Evolutionary conservation across 2,329 filamentous ascomycete species (phyloP), one percentile per base, ranked within the genome.

Genomic region (Sarocladium strictum): DNA sequence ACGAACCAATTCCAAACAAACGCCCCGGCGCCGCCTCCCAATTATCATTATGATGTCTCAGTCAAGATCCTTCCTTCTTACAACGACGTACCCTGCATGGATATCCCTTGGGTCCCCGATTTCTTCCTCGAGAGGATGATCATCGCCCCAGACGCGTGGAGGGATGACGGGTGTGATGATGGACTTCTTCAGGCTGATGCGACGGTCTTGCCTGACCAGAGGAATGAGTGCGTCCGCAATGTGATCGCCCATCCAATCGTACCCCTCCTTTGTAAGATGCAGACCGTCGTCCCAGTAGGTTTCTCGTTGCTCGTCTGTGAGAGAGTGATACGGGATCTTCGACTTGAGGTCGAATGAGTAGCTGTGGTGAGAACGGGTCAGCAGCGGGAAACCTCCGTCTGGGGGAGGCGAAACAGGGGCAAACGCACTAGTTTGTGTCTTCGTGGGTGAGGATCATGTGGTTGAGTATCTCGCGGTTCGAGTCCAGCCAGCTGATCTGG

Each of bases 251-350:
- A 87, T 81, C 61, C 80, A 69, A 62, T 85, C 76, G 69, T 87
- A 87, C 7, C 84, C 84, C 6, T 70, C 73, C 0, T 71, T 65
- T 0, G 77, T 79, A 10, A 86, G 71, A 67, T 87, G 84, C 21
- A 86, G 59, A 17, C 74, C 75, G 66, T 87, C 84, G 58, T 83
- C 75, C 81, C 83, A 87, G 61, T 82, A 79, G 55, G 68, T 69
- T 2, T 69, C 58, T 21, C 74, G 72, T 55, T 80, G 74, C 0
- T 69, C 62, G 7, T 73, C 65, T 2, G 72, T 63, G 62, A 86
- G 74, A 15, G 65, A 62, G 59, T 75, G 73, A 60, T 77, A 85
- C 0, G 83, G 81, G 5, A 87, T 68, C 10, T 74, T 75, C 24
- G 69, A 64, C 60, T 76, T 65, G 19, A 87, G 73, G 62, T 87